Base-by-base conservation (phyloP, 345 rosid species). In the Citrus mangshanensis region DNA sequence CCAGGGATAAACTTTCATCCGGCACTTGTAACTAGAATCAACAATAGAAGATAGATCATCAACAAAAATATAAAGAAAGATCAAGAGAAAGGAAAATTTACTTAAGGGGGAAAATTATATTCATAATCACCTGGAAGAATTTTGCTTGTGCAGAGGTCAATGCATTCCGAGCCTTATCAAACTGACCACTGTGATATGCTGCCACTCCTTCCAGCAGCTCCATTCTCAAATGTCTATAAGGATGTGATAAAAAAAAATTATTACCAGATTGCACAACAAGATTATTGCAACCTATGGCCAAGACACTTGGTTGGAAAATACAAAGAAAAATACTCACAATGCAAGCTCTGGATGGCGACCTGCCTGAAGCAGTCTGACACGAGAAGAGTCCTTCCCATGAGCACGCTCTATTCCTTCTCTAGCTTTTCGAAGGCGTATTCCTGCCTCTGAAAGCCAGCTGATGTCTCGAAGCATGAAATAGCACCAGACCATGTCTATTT, bases 401-500 rank as follows among this genome's bases (percentile, higher is more conserved):
- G 95, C 88, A 84, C 86, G 96, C 65, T 93, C 97, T 69, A 95
- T 86, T 84, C 98, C 98, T 84, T 86, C 92, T 88, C 97, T 93
- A 27, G 98, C 97, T 76, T 86, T 92, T 75, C 85, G 87, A 61
- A 95, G 94, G 30, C 97, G 96, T 58, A 86, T 72, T 69, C 98
- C 98, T 42, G 97, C 99, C 81, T 86, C 90, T n/a, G 99, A 88
- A 27, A 95, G 90, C 84, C 95, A 87, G 40, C 90, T 91, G 86
- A 95, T 78, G 84, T 95, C 97, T 70, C 79, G 90, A 56, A 93
- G 97, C 97, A 92, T 86, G 89, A 93, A 95, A 81, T 91, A 93
- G 83, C 98, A 95, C 99, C 99, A 95, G 19, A 94, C 99, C 88
- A 93, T 92, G 92, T 95, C 98, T 84, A 95, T 90, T 89, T 95